These are phyloP conservation scores for Astragalus membranaceus DNA, from an alignment of 306 rosid species.

Conservation along the genomic window DNA sequence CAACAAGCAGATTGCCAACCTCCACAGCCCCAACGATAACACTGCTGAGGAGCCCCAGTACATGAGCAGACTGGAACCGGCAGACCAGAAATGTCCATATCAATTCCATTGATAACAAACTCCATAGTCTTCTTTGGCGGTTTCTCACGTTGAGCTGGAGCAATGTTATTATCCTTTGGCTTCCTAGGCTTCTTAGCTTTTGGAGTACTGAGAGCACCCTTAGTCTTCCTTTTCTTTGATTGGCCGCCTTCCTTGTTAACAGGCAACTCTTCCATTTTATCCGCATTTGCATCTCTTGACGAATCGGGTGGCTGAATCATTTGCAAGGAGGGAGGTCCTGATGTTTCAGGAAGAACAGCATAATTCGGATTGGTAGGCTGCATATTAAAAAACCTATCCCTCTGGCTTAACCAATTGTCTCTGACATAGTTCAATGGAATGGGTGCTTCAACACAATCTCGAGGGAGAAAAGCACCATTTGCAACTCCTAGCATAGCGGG, in stretches of 20 bases:
- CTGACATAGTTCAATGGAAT: constrained; percentile 60
- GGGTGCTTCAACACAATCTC: constrained; percentile 57
- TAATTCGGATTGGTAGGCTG: constrained; percentile 56
- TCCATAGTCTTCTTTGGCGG: constrained; percentile 69
- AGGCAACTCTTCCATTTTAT: constrained; percentile 47
- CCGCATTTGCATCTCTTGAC: constrained; percentile 57
- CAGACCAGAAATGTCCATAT: constrained; percentile 84
- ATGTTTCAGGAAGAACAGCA: constrained; percentile 60
- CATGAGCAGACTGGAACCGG: constrained; percentile 92
- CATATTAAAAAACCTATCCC: constrained; percentile 70
- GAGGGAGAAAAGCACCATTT: constrained; percentile 56
- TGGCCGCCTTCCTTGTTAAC: constrained; percentile 53
- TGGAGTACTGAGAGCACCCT: constrained; percentile 45
- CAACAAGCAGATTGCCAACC: constrained; percentile 99
- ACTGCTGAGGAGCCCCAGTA: constrained; percentile 81
- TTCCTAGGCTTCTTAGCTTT: constrained; percentile 76
- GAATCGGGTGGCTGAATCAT: constrained; percentile 45
- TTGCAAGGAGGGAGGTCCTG: constrained; percentile 58
- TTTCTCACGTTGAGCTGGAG: constrained; percentile 53
- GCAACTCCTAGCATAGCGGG: constrained; percentile 43
- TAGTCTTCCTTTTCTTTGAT: constrained; percentile 55
- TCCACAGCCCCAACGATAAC: constrained; percentile 96
- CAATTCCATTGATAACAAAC: constrained; percentile 76
- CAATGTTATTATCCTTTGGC: constrained; percentile 48
- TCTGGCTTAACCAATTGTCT: constrained; percentile 65